Conservation (phyloP, 345 rosid genomes). For the Populus simonii region DNA sequence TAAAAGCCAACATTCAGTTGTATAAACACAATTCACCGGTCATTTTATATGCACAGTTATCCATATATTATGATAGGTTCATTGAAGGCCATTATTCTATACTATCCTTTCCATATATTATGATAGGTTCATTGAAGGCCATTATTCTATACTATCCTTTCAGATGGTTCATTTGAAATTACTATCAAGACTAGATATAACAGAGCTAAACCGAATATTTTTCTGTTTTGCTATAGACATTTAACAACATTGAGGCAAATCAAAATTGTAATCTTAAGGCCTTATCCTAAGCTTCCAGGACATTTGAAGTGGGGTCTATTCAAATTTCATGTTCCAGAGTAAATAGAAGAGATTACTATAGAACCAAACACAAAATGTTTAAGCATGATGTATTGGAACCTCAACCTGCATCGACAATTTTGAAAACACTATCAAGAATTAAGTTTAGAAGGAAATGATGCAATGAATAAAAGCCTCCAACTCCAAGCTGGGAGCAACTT, state of each 20-base stretch:
- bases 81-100: background rate
- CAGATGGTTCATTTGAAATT: background rate
- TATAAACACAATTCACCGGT: background rate
- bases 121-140: background rate
- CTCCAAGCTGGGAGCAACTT: slow-evolving; percentile 6
- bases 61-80: background rate
- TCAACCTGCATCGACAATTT: background rate
- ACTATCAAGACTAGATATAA: background rate
- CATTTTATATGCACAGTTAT: background rate
- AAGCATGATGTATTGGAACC: background rate
- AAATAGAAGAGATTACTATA: background rate
- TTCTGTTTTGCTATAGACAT: background rate
- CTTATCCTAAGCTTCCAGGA: background rate
- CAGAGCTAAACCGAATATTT: background rate
- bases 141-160: background rate
- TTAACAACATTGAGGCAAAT: background rate
- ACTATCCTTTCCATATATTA: background rate
- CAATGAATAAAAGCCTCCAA: background rate
- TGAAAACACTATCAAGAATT: background rate
- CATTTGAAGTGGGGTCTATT: background rate
- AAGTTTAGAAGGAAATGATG: background rate
- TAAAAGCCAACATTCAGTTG: too few relatives aligned
- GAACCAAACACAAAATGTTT: background rate
- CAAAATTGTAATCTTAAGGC: background rate
- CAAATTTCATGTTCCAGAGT: background rate